A percentile compares a stretch with the other conserved stretches of the same genome.
Conservation (phyloP, 306 rosid species). For the Betula pendula region DNA sequence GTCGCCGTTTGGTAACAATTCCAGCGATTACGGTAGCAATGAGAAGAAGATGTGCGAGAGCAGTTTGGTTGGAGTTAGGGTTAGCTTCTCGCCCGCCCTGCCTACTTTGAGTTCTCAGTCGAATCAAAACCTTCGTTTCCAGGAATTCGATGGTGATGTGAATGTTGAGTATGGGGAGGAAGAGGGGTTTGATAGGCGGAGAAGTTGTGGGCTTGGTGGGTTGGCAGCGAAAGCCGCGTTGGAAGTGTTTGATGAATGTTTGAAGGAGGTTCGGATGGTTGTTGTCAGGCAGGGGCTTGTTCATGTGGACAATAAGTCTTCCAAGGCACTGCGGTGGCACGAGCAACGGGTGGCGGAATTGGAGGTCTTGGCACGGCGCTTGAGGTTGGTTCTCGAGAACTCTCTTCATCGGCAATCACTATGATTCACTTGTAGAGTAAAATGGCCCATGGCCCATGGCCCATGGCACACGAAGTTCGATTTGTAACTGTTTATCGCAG, state of each 20-base stretch:
- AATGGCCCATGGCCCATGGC: no score
- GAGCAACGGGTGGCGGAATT: slow-evolving; percentile 29
- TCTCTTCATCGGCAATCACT: slow-evolving; percentile 17
- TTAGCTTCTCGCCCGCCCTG: neutral
- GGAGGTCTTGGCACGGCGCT: slow-evolving; percentile 27
- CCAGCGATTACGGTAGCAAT: neutral
- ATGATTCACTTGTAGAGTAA: neutral
- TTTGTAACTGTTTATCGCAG: no score
- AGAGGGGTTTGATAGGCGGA: neutral
- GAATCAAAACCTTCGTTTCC: neutral
- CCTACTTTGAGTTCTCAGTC: neutral
- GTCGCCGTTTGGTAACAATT: slow-evolving; percentile 19
- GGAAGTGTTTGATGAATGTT: slow-evolving; percentile 37
- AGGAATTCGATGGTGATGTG: neutral
- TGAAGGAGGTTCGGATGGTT: slow-evolving; percentile 26
- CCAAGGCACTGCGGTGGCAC: slow-evolving; percentile 29
- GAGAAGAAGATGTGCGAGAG: neutral
- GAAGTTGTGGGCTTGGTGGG: neutral
- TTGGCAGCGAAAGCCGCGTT: slow-evolving; percentile 26
- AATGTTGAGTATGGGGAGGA: neutral
- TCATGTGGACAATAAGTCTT: neutral
- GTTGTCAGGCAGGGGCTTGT: neutral
- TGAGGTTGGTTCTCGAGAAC: slow-evolving; percentile 35
- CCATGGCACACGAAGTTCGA: no score
- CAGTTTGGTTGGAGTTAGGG: neutral